phyloP scores from a whole-genome alignment of 2,329 filamentous ascomycete genomes.

The Botrytis deweyae region DNA sequence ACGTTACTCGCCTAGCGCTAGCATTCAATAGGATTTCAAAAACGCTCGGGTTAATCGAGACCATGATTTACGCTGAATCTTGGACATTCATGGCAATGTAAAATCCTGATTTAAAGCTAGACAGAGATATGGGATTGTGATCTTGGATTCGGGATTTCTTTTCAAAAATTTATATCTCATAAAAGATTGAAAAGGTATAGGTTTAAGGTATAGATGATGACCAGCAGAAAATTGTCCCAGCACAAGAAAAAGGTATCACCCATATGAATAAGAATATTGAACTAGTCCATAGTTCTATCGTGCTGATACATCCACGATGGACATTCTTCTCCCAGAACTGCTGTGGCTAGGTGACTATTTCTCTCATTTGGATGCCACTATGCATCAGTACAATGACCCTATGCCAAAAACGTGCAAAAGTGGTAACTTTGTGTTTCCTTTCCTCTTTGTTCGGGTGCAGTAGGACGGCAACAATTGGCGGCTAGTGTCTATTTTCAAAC shows the following conservation, averaged over 20 bases:
- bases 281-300: neutral
- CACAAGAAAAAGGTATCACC: neutral
- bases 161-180: neutral
- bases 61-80: neutral
- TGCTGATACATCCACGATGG: neutral
- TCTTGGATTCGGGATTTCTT: neutral
- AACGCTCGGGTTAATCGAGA: neutral
- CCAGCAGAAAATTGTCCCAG: neutral
- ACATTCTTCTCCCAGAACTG: neutral
- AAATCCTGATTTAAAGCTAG: no score
- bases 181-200: neutral
- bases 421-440: neutral
- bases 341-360: neutral
- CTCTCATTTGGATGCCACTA: neutral
- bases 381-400: neutral
- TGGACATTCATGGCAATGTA: neutral
- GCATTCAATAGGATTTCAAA: neutral
- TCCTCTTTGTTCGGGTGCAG: conserved; percentile 4
- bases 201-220: neutral
- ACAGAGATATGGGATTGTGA: neutral
- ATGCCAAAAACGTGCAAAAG: conserved; percentile 15
- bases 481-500: neutral
- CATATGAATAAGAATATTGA: neutral
- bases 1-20: neutral
- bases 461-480: neutral